phyloP scores from a whole-genome alignment of 495 filamentous ascomycete genomes.

The Bombardia bombarda region DNA sequence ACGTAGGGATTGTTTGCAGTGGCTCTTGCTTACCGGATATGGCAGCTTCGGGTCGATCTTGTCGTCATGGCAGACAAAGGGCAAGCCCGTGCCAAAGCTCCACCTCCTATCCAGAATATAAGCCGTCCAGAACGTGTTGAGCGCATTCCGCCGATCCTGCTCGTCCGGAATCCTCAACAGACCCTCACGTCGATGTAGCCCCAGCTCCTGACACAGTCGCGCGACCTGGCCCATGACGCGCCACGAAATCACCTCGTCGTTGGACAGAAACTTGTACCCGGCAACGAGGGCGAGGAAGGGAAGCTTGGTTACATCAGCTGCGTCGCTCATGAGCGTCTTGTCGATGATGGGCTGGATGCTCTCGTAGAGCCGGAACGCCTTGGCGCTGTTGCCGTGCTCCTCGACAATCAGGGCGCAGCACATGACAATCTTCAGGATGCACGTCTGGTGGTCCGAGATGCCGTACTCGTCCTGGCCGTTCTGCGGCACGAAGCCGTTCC shows the following conservation, averaged over 20 bases:
- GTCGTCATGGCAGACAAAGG: constrained; percentile 72
- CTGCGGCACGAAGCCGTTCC: constrained; percentile 13
- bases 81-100: constrained; percentile 74
- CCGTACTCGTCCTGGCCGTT: constrained; percentile 49
- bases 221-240: constrained; percentile 67
- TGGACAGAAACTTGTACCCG: constrained; percentile 76
- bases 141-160: constrained; percentile 52
- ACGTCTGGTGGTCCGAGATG: constrained; percentile 59
- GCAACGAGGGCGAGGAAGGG: constrained; percentile 68
- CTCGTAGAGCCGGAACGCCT: constrained; percentile 61
- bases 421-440: constrained; percentile 70
- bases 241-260: constrained; percentile 75
- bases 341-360: constrained; percentile 63
- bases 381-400: constrained; percentile 65
- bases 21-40: constrained; percentile 53
- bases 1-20: not conserved
- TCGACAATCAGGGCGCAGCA: constrained; percentile 68
- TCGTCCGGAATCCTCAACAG: constrained; percentile 56
- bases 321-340: constrained; percentile 56
- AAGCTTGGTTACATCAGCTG: constrained; percentile 58
- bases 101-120: constrained; percentile 75
- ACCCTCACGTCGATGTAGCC: constrained; percentile 68
- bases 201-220: constrained; percentile 71
- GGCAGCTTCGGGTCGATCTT: constrained; percentile 75
- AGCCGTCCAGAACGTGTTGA: constrained; percentile 70